Evolutionary conservation across 2,329 filamentous ascomycete genomes (phyloP).

Genomic region (Pseudopithomyces chartarum): DNA sequence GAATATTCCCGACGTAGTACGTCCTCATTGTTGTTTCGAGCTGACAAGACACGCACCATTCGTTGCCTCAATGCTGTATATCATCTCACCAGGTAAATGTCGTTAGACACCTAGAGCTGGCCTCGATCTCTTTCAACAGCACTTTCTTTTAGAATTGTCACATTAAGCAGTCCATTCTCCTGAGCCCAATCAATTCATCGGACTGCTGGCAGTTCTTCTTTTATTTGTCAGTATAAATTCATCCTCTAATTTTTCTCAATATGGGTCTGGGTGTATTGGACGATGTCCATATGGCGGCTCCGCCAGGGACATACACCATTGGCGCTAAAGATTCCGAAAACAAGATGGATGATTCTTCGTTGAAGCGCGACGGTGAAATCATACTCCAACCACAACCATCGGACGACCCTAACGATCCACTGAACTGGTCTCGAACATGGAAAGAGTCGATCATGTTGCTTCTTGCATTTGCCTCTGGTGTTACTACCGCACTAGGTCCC

Average conservation of each 20-base stretch:
- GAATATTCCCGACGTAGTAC: constrained; percentile 9
- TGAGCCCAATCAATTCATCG: constrained; percentile 5
- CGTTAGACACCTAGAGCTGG: constrained; percentile 16
- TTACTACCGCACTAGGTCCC: constrained; percentile 44
- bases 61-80: constrained; percentile 15
- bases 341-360: constrained; percentile 19
- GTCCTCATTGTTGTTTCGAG: constrained; percentile 22
- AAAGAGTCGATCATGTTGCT: constrained; percentile 41
- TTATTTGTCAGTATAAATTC: background rate
- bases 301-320: constrained; percentile 38
- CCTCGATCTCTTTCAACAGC: constrained; percentile 5
- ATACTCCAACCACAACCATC: constrained; percentile 90
- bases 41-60: constrained; percentile 10
- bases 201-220: constrained; percentile 33
- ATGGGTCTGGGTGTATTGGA: constrained; percentile 41
- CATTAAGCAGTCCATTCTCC: constrained; percentile 2
- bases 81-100: constrained; percentile 9
- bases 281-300: constrained; percentile 34
- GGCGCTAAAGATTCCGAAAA: constrained; percentile 20
- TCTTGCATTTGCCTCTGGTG: constrained; percentile 41
- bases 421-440: constrained; percentile 50
- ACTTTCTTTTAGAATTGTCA: background rate
- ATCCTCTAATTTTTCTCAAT: constrained; percentile 7
- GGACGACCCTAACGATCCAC: constrained; percentile 86
- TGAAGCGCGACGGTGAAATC: constrained; percentile 62